A percentile compares a stretch with the other conserved stretches of the same genome.
These are phyloP conservation scores for Arthonia radiata DNA, from an alignment of 495 filamentous ascomycete species.

Conservation along the genomic window DNA sequence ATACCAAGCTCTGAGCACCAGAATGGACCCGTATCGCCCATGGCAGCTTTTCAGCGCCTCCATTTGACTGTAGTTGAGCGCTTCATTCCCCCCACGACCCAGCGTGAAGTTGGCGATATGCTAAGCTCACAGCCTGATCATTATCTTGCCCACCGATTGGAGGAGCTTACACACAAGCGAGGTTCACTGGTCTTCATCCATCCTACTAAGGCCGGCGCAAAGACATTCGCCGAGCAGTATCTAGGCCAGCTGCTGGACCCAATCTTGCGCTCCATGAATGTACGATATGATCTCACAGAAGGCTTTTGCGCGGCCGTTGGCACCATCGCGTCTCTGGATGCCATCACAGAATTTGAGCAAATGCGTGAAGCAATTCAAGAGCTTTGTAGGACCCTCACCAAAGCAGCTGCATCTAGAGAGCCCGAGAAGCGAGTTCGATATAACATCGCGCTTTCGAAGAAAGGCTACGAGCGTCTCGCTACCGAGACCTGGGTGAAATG, in stretches of 20 bases:
- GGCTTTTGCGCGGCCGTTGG: slow-evolving; percentile 33
- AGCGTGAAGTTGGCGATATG: slow-evolving; percentile 33
- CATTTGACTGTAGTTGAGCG: slow-evolving; percentile 44
- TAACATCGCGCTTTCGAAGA: slow-evolving; percentile 24
- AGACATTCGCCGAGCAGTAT: slow-evolving; percentile 37
- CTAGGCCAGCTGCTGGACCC: slow-evolving; percentile 44
- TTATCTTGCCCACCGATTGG: slow-evolving; percentile 39
- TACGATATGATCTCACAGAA: slow-evolving; percentile 34
- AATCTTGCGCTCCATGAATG: slow-evolving; percentile 35
- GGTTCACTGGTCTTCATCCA: slow-evolving; percentile 45
- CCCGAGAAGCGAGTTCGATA: slow-evolving; percentile 6
- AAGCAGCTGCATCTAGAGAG: slow-evolving; percentile 1
- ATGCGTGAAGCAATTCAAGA: slow-evolving; percentile 25
- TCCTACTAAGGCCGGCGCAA: slow-evolving; percentile 36
- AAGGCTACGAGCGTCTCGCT: slow-evolving; percentile 26
- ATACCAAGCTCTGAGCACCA: too few relatives aligned
- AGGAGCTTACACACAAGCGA: slow-evolving; percentile 32
- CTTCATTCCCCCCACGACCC: slow-evolving; percentile 40
- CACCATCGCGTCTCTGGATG: slow-evolving; percentile 28
- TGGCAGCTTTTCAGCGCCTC: too few relatives aligned
- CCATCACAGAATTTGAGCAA: slow-evolving; percentile 32
- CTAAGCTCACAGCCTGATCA: slow-evolving; percentile 30
- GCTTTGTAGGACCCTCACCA: slow-evolving; percentile 20
- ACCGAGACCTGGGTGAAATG: slow-evolving; percentile 40
- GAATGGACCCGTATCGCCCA: too few relatives aligned